Conservation (phyloP, 352 stramenopile species). For the Phytophthora chlamydospora region DNA sequence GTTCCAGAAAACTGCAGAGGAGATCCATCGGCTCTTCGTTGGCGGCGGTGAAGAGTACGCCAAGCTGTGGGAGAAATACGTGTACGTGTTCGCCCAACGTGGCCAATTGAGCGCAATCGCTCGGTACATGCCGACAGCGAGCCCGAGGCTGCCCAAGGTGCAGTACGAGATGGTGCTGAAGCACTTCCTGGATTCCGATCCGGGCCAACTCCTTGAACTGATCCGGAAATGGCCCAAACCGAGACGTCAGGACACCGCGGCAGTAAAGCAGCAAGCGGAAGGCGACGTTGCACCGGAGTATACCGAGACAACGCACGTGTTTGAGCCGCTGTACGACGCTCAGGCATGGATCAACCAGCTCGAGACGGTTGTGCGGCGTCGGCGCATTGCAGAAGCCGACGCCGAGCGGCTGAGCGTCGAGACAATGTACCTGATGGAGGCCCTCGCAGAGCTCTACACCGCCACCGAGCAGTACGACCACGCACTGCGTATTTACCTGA, state of each 20-base stretch:
- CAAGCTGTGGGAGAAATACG: constrained; percentile 86
- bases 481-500: constrained; percentile 85
- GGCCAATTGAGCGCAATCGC: constrained; percentile 76
- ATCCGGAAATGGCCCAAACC: constrained; percentile 88
- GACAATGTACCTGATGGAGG: constrained; percentile 84
- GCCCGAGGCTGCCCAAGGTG: constrained; percentile 62
- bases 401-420: constrained; percentile 70
- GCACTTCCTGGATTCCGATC: constrained; percentile 85
- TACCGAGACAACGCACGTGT: constrained; percentile 67
- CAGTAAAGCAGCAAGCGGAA: constrained; percentile 25
- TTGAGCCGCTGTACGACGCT: constrained; percentile 81
- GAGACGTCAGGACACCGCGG: constrained; percentile 41
- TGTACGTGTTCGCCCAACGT: constrained; percentile 85
- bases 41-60: constrained; percentile 59
- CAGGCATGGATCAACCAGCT: constrained; percentile 86
- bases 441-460: constrained; percentile 82
- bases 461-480: constrained; percentile 84
- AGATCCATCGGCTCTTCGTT: constrained; percentile 75
- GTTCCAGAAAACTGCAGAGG: constrained; percentile 73
- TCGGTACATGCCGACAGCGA: constrained; percentile 74
- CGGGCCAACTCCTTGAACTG: constrained; percentile 71
- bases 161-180: constrained; percentile 90
- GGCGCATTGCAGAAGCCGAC: constrained; percentile 71
- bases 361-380: constrained; percentile 70
- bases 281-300: constrained; percentile 69